phyloP scores from a whole-genome alignment of 2,329 filamentous ascomycete genomes.

The Diaporthe destruens region DNA sequence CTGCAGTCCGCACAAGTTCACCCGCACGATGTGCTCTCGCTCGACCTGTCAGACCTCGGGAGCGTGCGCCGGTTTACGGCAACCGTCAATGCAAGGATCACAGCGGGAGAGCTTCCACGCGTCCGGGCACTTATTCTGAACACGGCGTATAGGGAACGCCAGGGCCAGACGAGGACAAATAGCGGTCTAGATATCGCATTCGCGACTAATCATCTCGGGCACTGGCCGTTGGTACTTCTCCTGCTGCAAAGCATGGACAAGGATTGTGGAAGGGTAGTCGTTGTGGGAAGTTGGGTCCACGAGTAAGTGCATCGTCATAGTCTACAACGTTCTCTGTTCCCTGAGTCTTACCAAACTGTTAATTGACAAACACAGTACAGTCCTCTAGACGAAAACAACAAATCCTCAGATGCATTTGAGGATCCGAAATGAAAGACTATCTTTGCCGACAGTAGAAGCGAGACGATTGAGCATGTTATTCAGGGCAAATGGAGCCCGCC shows the following conservation, averaged over 20 bases:
- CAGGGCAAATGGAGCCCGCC: conserved; percentile 46
- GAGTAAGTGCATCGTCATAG: background rate
- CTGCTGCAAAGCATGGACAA: conserved; percentile 46
- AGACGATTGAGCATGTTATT: conserved; percentile 45
- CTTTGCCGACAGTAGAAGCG: background rate
- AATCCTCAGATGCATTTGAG: background rate
- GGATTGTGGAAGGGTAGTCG: conserved; percentile 43
- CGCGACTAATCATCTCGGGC: conserved; percentile 44
- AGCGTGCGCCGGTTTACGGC: conserved; percentile 47
- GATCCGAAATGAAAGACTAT: background rate
- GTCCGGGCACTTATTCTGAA: conserved; percentile 56
- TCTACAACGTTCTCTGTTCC: background rate
- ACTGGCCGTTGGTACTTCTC: conserved; percentile 45
- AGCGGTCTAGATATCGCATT: conserved; percentile 43
- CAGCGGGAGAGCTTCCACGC: conserved; percentile 51
- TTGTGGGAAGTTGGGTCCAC: conserved; percentile 41
- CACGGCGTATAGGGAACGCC: conserved; percentile 46
- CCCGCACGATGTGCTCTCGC: conserved; percentile 49
- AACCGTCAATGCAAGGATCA: conserved; percentile 49
- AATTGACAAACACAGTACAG: background rate
- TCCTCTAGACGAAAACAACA: background rate
- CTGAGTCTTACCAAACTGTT: background rate
- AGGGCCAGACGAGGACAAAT: conserved; percentile 41
- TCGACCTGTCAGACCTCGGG: conserved; percentile 50
- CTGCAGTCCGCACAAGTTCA: conserved; percentile 47